phyloP scores from a whole-genome alignment of 192 early-diverging fungal species.

The Cetraspora pellucida region DNA sequence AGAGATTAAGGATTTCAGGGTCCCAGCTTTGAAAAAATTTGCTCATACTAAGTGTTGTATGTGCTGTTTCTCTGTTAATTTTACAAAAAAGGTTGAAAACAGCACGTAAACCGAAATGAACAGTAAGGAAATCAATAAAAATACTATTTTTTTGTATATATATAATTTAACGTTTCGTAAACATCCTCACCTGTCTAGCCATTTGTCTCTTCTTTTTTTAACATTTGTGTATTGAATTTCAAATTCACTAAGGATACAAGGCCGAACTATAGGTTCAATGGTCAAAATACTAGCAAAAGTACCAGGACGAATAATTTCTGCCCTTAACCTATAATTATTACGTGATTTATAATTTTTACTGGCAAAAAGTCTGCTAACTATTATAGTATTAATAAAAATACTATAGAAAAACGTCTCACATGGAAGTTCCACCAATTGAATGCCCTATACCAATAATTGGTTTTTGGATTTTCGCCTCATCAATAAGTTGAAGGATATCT shows the following conservation, averaged over 20 bases:
- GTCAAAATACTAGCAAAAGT: slow-evolving; percentile 42
- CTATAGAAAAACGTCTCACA: too few relatives aligned
- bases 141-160: neutral
- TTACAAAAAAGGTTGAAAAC: neutral
- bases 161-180: neutral
- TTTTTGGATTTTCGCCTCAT: slow-evolving; percentile 40
- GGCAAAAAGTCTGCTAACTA: slow-evolving; percentile 22
- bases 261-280: slow-evolving; percentile 42
- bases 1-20: slow-evolving; percentile 53
- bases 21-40: slow-evolving; percentile 50
- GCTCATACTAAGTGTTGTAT: slow-evolving; percentile 38
- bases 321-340: slow-evolving; percentile 31
- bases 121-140: too few relatives aligned
- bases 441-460: slow-evolving; percentile 61
- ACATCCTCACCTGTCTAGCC: slow-evolving; percentile 44
- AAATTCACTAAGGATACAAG: too few relatives aligned
- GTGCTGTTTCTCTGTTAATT: slow-evolving; percentile 37
- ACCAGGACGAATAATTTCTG: slow-evolving; percentile 40
- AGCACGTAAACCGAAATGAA: too few relatives aligned
- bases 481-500: too few relatives aligned
- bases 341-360: slow-evolving; percentile 7
- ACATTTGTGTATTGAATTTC: slow-evolving; percentile 25
- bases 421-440: slow-evolving; percentile 49
- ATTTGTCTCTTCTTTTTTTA: slow-evolving; percentile 51
- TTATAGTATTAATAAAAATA: slow-evolving; percentile 3